Evolutionary conservation across 495 filamentous ascomycete species (phyloP).

Genomic region (Penicillium bovifimosum): DNA sequence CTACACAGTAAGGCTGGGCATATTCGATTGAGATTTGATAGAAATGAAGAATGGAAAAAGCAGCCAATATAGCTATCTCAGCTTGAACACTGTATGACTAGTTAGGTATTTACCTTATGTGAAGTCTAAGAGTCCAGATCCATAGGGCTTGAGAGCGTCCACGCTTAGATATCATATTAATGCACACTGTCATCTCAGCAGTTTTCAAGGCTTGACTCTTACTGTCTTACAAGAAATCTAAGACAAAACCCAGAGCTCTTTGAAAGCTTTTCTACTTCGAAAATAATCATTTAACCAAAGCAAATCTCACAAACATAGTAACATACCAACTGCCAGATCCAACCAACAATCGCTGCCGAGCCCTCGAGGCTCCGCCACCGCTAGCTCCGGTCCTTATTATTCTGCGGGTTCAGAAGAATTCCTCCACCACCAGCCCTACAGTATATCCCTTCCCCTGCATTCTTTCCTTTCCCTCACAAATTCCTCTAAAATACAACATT

Average conservation of each 20-base stretch:
- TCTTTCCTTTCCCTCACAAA: conserved; percentile 3
- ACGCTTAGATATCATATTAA: background rate
- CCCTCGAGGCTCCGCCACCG: conserved; percentile 27
- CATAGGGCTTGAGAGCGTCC: background rate
- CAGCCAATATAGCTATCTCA: background rate
- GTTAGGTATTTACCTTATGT: too few species aligned
- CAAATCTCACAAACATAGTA: background rate
- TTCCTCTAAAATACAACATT: conserved; percentile 9
- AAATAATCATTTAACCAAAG: background rate
- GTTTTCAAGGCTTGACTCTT: background rate
- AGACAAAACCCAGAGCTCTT: background rate
- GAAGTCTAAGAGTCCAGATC: too few species aligned
- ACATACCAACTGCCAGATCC: background rate
- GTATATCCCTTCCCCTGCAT: conserved; percentile 6
- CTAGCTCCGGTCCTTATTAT: conserved; percentile 25
- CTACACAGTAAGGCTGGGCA: too few species aligned
- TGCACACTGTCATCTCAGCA: background rate
- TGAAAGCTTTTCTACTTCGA: background rate
- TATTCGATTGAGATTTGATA: too few species aligned
- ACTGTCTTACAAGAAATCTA: background rate
- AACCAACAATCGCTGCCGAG: conserved; percentile 15
- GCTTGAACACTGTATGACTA: too few species aligned
- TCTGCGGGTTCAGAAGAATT: conserved; percentile 25
- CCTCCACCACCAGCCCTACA: conserved; percentile 17
- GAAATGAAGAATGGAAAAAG: too few species aligned